phyloP scores from a whole-genome alignment of 306 rosid genomes.

The Senna siamea region DNA sequence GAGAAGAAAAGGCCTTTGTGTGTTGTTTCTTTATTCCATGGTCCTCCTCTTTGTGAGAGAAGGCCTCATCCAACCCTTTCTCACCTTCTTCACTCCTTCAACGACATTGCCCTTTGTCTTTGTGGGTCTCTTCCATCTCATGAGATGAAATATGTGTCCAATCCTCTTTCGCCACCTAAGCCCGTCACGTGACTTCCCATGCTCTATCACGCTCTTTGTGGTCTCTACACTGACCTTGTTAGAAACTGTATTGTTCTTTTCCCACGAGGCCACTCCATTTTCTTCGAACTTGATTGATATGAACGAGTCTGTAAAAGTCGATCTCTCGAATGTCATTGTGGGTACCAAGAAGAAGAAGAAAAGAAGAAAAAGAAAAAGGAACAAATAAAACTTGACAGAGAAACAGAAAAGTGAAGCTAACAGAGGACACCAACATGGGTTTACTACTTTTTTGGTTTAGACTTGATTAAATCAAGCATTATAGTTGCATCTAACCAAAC shows the following conservation, averaged over 20 bases:
- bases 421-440: conserved; percentile 6
- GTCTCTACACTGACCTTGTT: conserved; percentile 50
- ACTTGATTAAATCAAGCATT: too few species aligned
- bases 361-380: background rate
- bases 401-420: conserved; percentile 15
- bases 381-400: too few species aligned
- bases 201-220: conserved; percentile 85
- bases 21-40: conserved; percentile 63
- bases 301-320: conserved; percentile 68
- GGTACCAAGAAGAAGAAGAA: conserved; percentile 18
- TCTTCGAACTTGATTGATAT: conserved; percentile 95
- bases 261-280: conserved; percentile 93
- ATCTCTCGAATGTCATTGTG: conserved; percentile 34
- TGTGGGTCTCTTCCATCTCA: conserved; percentile 75
- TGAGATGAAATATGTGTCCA: conserved; percentile 86
- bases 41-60: conserved; percentile 79
- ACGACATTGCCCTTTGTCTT: conserved; percentile 60
- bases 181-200: conserved; percentile 63
- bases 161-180: conserved; percentile 96
- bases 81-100: conserved; percentile 84
- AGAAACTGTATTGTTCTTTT: conserved; percentile 59
- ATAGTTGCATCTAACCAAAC: conserved; percentile 8
- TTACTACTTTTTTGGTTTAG: conserved; percentile 21
- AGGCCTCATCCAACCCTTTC: conserved; percentile 85
- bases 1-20: conserved; percentile 27